Evolutionary conservation across 2,329 filamentous ascomycete species (phyloP).

Genomic region (Colletotrichum chrysophilum): DNA sequence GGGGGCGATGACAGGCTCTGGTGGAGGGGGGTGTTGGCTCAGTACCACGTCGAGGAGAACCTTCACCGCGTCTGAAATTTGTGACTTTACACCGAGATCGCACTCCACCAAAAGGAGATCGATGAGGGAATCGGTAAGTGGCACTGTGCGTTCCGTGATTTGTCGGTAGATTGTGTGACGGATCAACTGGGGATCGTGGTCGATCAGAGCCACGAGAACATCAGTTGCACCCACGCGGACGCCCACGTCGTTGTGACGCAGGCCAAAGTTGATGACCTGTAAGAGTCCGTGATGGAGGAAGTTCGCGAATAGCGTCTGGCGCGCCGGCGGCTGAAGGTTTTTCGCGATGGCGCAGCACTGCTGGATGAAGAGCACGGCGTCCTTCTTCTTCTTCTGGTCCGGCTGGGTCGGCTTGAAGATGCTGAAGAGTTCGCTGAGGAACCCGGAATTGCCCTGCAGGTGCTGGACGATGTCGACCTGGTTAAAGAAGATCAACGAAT

Average conservation of each 20-base stretch:
- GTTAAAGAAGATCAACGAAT: slow-evolving; percentile 98
- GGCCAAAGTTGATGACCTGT: slow-evolving; percentile 87
- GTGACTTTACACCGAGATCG: slow-evolving; percentile 92
- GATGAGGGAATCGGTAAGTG: slow-evolving; percentile 90
- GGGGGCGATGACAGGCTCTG: not conserved
- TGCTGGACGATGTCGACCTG: slow-evolving; percentile 98
- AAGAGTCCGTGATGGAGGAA: slow-evolving; percentile 89
- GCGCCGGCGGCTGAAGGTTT: slow-evolving; percentile 83
- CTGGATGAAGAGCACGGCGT: slow-evolving; percentile 95
- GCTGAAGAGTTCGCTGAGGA: slow-evolving; percentile 84
- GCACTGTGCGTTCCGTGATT: slow-evolving; percentile 83
- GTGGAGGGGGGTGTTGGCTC: not conserved
- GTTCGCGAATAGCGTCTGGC: slow-evolving; percentile 85
- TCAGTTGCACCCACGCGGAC: slow-evolving; percentile 93
- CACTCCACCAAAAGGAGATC: slow-evolving; percentile 90
- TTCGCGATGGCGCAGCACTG: slow-evolving; percentile 95
- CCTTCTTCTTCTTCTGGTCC: slow-evolving; percentile 80
- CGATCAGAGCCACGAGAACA: slow-evolving; percentile 90
- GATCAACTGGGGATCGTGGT: slow-evolving; percentile 95
- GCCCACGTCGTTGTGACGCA: slow-evolving; percentile 82
- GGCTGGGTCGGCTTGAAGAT: slow-evolving; percentile 75
- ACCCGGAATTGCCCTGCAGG: slow-evolving; percentile 80
- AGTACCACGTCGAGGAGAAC: slow-evolving; percentile 78
- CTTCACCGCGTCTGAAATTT: slow-evolving; percentile 94
- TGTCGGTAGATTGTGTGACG: slow-evolving; percentile 92